Evolutionary conservation across 1,284 basidiomycete species (phyloP).

Genomic region (Ustilago crameri): DNA sequence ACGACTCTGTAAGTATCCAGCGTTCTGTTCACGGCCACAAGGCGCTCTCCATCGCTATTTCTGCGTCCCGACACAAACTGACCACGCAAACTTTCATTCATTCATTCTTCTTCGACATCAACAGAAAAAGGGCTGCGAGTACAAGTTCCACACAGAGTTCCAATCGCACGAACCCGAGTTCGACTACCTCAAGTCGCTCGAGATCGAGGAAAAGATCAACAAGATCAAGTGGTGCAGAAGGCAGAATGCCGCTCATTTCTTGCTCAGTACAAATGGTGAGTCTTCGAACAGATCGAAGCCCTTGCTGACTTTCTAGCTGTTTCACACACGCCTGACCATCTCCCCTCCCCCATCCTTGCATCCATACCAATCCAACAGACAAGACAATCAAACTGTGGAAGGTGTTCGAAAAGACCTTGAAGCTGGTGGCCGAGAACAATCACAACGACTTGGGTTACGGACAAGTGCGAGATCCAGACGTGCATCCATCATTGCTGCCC

Average conservation of each 20-base stretch:
- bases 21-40: not conserved
- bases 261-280: slow-evolving; percentile 86
- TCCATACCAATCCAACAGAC: slow-evolving; percentile 77
- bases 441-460: slow-evolving; percentile 73
- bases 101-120: not conserved
- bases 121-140: slow-evolving; percentile 98
- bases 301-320: not conserved
- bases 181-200: slow-evolving; percentile 98
- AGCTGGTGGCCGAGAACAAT: slow-evolving; percentile 96
- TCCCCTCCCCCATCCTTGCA: not conserved
- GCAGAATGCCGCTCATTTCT: slow-evolving; percentile 96
- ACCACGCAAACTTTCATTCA: not conserved
- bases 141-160: slow-evolving; percentile 99
- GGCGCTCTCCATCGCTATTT: not conserved
- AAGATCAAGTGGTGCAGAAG: slow-evolving; percentile 99
- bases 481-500: slow-evolving; percentile 56
- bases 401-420: slow-evolving; percentile 97
- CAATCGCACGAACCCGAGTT: slow-evolving; percentile 99
- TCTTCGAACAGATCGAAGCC: slow-evolving; percentile 19
- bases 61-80: too few species aligned
- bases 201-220: slow-evolving; percentile 99
- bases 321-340: too few species aligned
- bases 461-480: slow-evolving; percentile 38
- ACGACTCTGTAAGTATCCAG: slow-evolving; percentile 82
- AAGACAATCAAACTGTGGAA: slow-evolving; percentile 99